Percentiles rank a stretch among this genome's conserved stretches.
These are phyloP conservation scores for Jamesozyma spencerorum DNA, from an alignment of 805 yeast genomes.

Conservation along the genomic window DNA sequence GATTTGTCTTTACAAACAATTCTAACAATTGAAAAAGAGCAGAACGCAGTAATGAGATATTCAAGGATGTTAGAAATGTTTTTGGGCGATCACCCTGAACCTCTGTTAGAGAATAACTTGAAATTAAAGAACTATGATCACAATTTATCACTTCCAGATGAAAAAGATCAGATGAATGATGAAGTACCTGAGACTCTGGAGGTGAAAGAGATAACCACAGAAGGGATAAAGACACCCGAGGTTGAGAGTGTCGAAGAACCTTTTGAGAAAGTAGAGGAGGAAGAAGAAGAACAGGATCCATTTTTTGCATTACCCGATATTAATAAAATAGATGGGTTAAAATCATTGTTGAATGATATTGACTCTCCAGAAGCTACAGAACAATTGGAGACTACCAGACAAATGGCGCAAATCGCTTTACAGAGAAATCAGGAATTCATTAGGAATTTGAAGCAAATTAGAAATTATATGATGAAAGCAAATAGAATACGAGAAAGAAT, in stretches of 20 bases:
- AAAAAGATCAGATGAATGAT: conserved; percentile 15
- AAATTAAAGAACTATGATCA: conserved; percentile 65
- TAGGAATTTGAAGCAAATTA: conserved; percentile 60
- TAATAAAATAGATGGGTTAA: conserved; percentile 11
- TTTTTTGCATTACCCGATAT: conserved; percentile 54
- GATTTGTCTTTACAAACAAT: conserved; percentile 64
- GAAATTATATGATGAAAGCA: conserved; percentile 71
- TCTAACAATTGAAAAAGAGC: conserved; percentile 73
- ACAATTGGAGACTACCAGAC: conserved; percentile 61
- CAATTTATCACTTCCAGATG: conserved; percentile 34
- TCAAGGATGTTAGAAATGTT: conserved; percentile 66
- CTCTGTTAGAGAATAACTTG: conserved; percentile 53
- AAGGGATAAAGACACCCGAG: conserved; percentile 9
- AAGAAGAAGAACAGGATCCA: conserved; percentile 39
- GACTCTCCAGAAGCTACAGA: conserved; percentile 29
- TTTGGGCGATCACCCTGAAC: conserved; percentile 77
- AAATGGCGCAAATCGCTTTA: conserved; percentile 64
- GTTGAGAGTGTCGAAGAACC: conserved; percentile 5
- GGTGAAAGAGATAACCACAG: background rate
- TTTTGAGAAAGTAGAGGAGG: conserved; percentile 8
- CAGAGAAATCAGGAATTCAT: conserved; percentile 84
- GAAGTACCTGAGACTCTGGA: background rate
- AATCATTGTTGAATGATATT: conserved; percentile 2
- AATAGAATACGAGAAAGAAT: conserved; percentile 64
- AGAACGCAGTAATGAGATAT: conserved; percentile 60